Evolutionary conservation across 371 early-diverging fungal genomes (phyloP).

Genomic region (Nosema granulosis): DNA sequence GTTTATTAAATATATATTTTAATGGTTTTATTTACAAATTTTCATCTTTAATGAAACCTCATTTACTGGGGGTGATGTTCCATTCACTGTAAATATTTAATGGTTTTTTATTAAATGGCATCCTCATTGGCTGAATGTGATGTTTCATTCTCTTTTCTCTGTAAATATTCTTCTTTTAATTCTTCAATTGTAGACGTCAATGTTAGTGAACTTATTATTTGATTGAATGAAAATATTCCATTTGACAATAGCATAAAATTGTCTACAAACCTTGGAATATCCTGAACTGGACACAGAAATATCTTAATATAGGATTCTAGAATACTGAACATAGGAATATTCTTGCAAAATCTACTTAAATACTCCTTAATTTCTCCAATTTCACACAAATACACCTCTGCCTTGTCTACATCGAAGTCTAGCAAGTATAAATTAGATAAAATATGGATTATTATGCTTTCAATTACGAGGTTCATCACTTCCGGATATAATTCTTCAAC

Average conservation of each 20-base stretch:
- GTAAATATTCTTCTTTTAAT: conserved; percentile 7
- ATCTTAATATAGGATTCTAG: conserved; percentile 62
- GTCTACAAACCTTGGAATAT: conserved; percentile 55
- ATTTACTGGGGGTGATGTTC: no score
- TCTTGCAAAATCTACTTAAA: conserved; percentile 15
- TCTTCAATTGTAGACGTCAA: conserved; percentile 11
- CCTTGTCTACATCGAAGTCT: conserved; percentile 23
- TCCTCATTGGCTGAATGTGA: not conserved
- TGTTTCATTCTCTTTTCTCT: not conserved
- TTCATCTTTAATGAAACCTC: no score
- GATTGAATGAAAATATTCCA: conserved; percentile 56
- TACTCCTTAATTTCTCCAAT: conserved; percentile 45
- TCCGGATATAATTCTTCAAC: conserved; percentile 38
- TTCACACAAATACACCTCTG: conserved; percentile 47
- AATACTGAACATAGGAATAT: conserved; percentile 37
- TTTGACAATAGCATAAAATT: conserved; percentile 59
- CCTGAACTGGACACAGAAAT: conserved; percentile 45
- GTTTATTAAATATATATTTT: no score
- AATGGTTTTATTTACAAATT: no score
- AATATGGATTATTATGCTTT: conserved; percentile 32
- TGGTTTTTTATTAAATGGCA: not conserved
- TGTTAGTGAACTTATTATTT: conserved; percentile 52
- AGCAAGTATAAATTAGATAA: conserved; percentile 41
- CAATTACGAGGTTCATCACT: conserved; percentile 30
- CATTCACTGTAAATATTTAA: no score